phyloP scores from a whole-genome alignment of 1,284 basidiomycete species.

The Blastosporella zonata region DNA sequence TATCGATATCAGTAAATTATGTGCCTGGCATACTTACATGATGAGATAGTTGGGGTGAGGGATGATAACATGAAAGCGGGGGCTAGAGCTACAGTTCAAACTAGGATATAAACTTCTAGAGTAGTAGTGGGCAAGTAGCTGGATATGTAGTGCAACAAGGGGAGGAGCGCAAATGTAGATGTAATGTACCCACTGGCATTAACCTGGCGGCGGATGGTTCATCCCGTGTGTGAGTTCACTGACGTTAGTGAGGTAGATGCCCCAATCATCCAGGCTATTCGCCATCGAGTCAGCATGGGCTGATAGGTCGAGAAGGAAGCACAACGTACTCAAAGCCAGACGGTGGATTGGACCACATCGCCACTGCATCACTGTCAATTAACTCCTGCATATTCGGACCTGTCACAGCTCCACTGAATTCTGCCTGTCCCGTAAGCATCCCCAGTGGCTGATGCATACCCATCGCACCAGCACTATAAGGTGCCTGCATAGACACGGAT shows the following conservation, averaged over 20 bases:
- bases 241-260: constrained; percentile 35
- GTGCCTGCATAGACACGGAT: not conserved
- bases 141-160: not conserved
- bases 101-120: not conserved
- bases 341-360: constrained; percentile 60
- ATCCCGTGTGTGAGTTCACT: constrained; percentile 34
- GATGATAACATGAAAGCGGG: not conserved
- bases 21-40: not conserved
- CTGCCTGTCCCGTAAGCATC: constrained; percentile 7
- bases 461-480: constrained; percentile 4
- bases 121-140: not conserved
- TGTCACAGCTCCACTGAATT: not conserved
- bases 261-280: constrained; percentile 38
- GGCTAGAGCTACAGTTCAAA: constrained; percentile 6
- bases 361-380: constrained; percentile 46
- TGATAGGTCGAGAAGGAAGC: constrained; percentile 6
- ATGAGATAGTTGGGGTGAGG: not conserved
- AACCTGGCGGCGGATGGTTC: constrained; percentile 8
- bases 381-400: constrained; percentile 17
- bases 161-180: not conserved
- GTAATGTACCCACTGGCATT: not conserved
- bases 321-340: constrained; percentile 53
- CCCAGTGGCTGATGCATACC: constrained; percentile 12
- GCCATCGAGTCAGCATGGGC: not conserved
- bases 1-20: not conserved